Evolutionary conservation across 805 yeast genomes (phyloP).

Genomic region (Lachancea thermotolerans): DNA sequence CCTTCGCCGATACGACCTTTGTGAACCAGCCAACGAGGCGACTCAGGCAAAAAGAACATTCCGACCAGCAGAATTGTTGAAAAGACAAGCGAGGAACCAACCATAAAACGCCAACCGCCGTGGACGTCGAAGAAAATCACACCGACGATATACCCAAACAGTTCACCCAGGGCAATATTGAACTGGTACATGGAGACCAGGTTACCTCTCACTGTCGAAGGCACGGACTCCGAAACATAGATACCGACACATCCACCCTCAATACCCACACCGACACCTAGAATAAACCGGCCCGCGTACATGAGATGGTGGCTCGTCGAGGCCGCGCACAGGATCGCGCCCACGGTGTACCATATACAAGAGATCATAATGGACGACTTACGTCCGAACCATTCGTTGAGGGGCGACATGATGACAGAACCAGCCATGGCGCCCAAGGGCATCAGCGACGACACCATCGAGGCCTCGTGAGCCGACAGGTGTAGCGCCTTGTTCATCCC

Average conservation of each 20-base stretch:
- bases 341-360: conserved; percentile 53
- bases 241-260: conserved; percentile 62
- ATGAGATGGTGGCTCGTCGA: conserved; percentile 40
- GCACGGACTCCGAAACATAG: conserved; percentile 55
- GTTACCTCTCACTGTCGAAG: conserved; percentile 51
- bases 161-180: conserved; percentile 61
- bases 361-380: conserved; percentile 48
- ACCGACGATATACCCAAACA: conserved; percentile 55
- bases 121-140: conserved; percentile 51
- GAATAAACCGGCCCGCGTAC: conserved; percentile 52
- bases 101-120: conserved; percentile 61
- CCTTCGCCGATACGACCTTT: conserved; percentile 48
- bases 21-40: conserved; percentile 53
- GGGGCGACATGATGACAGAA: conserved; percentile 51
- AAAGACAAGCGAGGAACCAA: conserved; percentile 56
- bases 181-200: conserved; percentile 58
- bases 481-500: conserved; percentile 40
- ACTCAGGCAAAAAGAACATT: conserved; percentile 50
- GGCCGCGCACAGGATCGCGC: conserved; percentile 55
- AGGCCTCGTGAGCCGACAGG: conserved; percentile 38
- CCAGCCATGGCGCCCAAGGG: conserved; percentile 68
- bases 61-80: conserved; percentile 47
- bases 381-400: conserved; percentile 51
- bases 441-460: conserved; percentile 53
- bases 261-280: conserved; percentile 61